Conservation (phyloP, 177 flowering plant genomes). For the Vitis hybrid region DNA sequence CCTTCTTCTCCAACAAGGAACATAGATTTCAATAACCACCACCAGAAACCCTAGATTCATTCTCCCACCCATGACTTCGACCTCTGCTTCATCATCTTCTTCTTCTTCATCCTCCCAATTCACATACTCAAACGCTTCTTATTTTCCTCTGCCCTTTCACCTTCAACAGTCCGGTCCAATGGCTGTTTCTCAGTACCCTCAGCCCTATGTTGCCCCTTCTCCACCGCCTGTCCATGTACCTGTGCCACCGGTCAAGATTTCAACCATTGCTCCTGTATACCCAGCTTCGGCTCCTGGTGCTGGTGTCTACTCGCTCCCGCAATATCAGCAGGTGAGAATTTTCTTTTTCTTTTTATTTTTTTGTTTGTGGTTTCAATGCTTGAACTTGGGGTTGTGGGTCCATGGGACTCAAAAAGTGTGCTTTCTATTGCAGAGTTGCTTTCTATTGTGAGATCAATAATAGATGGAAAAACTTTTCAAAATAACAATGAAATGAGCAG, state of each 20-base stretch:
- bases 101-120: conserved; percentile 56
- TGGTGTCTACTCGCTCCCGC: conserved; percentile 64
- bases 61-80: conserved; percentile 15
- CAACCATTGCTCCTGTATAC: conserved; percentile 35
- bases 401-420: background rate
- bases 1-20: too few species aligned
- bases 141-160: conserved; percentile 87
- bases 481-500: too few species aligned
- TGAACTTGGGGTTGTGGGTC: background rate
- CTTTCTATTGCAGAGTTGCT: too few species aligned
- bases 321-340: conserved; percentile 64
- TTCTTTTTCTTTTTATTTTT: background rate
- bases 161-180: conserved; percentile 57
- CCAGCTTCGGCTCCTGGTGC: conserved; percentile 39
- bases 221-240: conserved; percentile 11
- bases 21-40: too few species aligned
- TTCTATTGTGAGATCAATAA: too few species aligned
- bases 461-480: too few species aligned
- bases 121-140: conserved; percentile 61
- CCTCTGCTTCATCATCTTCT: conserved; percentile 21
- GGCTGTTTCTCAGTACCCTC: conserved; percentile 26
- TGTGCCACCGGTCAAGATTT: conserved; percentile 19
- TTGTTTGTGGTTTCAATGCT: background rate
- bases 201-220: conserved; percentile 29
- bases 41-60: too few species aligned